These are phyloP conservation scores for Bimuria novae-zelandiae DNA, from an alignment of 2,329 filamentous ascomycete species.

Conservation along the genomic window DNA sequence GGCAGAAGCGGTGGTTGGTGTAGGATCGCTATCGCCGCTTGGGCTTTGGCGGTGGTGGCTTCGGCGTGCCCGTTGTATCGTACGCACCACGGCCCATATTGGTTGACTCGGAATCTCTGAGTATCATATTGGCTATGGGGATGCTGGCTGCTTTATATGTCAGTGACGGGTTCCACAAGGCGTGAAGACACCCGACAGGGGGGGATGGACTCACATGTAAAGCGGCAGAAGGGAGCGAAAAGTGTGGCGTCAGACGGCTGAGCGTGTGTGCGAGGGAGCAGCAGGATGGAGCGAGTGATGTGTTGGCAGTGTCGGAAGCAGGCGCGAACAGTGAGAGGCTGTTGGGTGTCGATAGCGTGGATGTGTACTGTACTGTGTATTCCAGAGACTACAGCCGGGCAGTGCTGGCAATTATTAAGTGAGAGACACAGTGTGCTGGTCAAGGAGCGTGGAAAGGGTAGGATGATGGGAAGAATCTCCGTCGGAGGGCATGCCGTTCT, in stretches of 20 bases:
- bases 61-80: conserved; percentile 55
- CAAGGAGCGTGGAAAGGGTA: conserved; percentile 28
- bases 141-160: conserved; percentile 39
- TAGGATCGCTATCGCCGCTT: conserved; percentile 41
- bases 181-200: conserved; percentile 16
- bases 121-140: conserved; percentile 46
- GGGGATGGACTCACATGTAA: conserved; percentile 27
- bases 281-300: conserved; percentile 11
- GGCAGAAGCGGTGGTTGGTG: conserved; percentile 2
- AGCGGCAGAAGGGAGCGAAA: conserved; percentile 15
- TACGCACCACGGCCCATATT: conserved; percentile 57
- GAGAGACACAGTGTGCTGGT: conserved; percentile 10
- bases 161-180: conserved; percentile 25
- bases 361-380: conserved; percentile 27
- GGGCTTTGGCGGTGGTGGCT: conserved; percentile 49
- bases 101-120: conserved; percentile 47
- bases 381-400: conserved; percentile 38
- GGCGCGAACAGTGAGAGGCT: conserved; percentile 11
- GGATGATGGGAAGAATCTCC: conserved; percentile 24
- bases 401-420: conserved; percentile 20
- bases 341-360: conserved; percentile 16
- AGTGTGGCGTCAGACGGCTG: conserved; percentile 29
- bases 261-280: conserved; percentile 24
- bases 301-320: conserved; percentile 15
- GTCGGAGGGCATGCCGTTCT: conserved; percentile 33